These are phyloP conservation scores for Phytophthora hibernalis DNA, from an alignment of 352 stramenopile genomes.

Conservation along the genomic window DNA sequence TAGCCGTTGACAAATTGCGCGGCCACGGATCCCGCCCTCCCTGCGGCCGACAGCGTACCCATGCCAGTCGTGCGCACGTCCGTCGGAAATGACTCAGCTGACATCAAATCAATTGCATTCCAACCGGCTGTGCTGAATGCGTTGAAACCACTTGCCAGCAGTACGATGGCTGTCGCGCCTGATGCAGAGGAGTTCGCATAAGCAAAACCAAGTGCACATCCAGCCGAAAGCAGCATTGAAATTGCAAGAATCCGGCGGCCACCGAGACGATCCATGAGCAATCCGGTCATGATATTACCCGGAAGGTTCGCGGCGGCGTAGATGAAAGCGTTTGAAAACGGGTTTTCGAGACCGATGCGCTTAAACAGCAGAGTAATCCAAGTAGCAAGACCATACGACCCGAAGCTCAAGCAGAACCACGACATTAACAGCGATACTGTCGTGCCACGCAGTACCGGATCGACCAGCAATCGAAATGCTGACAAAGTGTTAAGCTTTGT, in stretches of 20 bases:
- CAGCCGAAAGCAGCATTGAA: conserved; percentile 78
- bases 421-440: conserved; percentile 69
- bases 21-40: conserved; percentile 87
- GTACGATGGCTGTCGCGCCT: conserved; percentile 69
- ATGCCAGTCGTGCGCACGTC: conserved; percentile 91
- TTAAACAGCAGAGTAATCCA: conserved; percentile 96
- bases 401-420: conserved; percentile 83
- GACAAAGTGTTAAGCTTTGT: conserved; percentile 28
- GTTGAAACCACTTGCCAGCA: conserved; percentile 91
- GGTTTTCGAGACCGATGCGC: conserved; percentile 86
- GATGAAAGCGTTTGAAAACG: conserved; percentile 93
- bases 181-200: conserved; percentile 57
- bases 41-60: conserved; percentile 84
- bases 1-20: conserved; percentile 93
- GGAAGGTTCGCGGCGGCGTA: conserved; percentile 92
- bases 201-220: conserved; percentile 75
- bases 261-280: conserved; percentile 77
- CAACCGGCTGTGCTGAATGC: conserved; percentile 91
- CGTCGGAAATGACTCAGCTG: conserved; percentile 91
- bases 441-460: conserved; percentile 65
- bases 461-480: conserved; percentile 54
- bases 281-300: conserved; percentile 87
- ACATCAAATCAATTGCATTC: conserved; percentile 93
- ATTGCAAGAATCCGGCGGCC: conserved; percentile 69
- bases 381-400: conserved; percentile 92